Evolutionary conservation across 768 basidiomycete species (phyloP).

Genomic region (Suillus placidus): DNA sequence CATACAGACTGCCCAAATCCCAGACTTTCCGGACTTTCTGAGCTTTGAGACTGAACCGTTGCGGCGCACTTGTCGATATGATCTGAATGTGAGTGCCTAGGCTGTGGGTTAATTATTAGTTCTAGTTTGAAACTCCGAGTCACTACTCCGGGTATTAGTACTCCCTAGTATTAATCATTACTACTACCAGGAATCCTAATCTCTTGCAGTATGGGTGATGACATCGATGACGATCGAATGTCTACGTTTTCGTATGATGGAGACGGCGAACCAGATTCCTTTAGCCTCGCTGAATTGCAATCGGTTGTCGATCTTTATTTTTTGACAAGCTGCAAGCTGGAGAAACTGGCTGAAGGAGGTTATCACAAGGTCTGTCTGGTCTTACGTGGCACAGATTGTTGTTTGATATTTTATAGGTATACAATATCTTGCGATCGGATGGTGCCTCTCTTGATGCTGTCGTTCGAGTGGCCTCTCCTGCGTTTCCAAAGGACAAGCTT

Average conservation of each 20-base stretch:
- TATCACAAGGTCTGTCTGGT: neutral
- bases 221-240: neutral
- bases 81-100: too few relatives aligned
- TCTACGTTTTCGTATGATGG: neutral
- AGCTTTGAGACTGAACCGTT: too few relatives aligned
- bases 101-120: too few relatives aligned
- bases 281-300: neutral
- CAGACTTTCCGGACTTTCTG: too few relatives aligned
- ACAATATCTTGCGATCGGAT: neutral
- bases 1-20: too few relatives aligned
- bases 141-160: too few relatives aligned
- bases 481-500: neutral
- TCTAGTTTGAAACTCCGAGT: too few relatives aligned
- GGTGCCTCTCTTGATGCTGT: neutral
- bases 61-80: too few relatives aligned
- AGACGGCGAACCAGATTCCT: neutral
- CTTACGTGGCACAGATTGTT: neutral
- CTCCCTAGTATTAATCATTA: too few relatives aligned
- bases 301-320: neutral
- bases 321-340: neutral
- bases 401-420: neutral
- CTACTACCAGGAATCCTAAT: too few relatives aligned
- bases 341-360: neutral
- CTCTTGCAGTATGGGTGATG: neutral
- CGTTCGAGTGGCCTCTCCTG: slow-evolving; percentile 1